Evolutionary conservation across 805 yeast species (phyloP).

Genomic region (Zygoascus bituminiphila): DNA sequence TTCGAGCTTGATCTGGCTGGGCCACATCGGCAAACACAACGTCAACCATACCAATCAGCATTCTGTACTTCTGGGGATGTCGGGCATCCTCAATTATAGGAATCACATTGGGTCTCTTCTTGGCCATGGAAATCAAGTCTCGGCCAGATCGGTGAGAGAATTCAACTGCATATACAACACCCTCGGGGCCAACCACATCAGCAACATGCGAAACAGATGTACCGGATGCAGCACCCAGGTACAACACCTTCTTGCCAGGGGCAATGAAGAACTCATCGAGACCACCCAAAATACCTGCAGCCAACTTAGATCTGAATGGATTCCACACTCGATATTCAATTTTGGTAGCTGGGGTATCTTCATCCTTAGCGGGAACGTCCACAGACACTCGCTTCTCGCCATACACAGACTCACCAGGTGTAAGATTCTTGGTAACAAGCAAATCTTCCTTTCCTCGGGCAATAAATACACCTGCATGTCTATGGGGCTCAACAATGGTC

Average conservation of each 20-base stretch:
- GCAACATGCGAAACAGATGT: slow-evolving; percentile 98
- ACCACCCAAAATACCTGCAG: slow-evolving; percentile 99
- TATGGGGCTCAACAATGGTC: slow-evolving; percentile 96
- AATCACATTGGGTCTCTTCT: slow-evolving; percentile 98
- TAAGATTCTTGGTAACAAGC: slow-evolving; percentile 90
- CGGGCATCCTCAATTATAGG: slow-evolving; percentile 99
- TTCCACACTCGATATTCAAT: slow-evolving; percentile 99
- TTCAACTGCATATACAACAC: slow-evolving; percentile 97
- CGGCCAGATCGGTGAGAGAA: slow-evolving; percentile 99
- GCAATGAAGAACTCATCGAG: slow-evolving; percentile 93
- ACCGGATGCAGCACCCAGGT: slow-evolving; percentile 99
- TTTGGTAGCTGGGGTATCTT: slow-evolving; percentile 60
- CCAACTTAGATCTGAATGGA: slow-evolving; percentile 98
- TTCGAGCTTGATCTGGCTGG: slow-evolving; percentile 99
- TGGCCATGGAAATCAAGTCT: slow-evolving; percentile 98
- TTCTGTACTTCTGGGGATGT: slow-evolving; percentile 99
- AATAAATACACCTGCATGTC: slow-evolving; percentile 96
- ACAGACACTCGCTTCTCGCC: slow-evolving; percentile 95
- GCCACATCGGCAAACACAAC: slow-evolving; percentile 99
- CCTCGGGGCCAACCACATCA: slow-evolving; percentile 98
- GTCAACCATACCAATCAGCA: slow-evolving; percentile 98
- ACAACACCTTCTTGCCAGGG: slow-evolving; percentile 96
- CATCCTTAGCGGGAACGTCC: slow-evolving; percentile 88
- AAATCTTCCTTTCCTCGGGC: slow-evolving; percentile 99
- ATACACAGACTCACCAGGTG: slow-evolving; percentile 98